Evolutionary conservation across 1,139 yeast genomes (phyloP), one percentile per base, ranked within the genome.

Genomic region (Lodderomyces oxycetoniae): DNA sequence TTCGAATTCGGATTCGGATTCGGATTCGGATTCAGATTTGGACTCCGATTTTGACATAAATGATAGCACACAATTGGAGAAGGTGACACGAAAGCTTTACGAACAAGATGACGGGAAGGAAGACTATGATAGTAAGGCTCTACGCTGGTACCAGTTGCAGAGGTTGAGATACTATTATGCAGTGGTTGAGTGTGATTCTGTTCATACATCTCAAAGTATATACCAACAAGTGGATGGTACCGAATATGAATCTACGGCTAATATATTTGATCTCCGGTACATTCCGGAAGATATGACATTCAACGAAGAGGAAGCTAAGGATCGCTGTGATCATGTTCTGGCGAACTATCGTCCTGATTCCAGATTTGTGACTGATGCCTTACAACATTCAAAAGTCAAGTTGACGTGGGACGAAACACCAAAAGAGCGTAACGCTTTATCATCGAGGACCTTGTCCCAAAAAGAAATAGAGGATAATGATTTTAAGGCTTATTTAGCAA

Each of bases 371-470:
- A 93, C 96, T 2, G 96, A 86, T 58, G 96, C 96, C 0, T 69
- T 89, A 39, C 95, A 88, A 53, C 95, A 87, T 54, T 87, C 96
- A 10, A 88, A 87, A 51, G 96, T 89, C 31, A 86, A 86, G 53
- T 69, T 89, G 44, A 88, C 96, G 0, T 89, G 97, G 97, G 99
- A 93, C 58, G 97, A 91, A 59, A 93, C 97, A 0, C 98, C 98
- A 3, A 81, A 78, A 40, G 96, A 88, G 50, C 75, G 98, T 54
- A 59, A 78, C n/a, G 79, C 84, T 38, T 59, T 89, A 36, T 77
- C 96, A 1, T 73, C 84, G 12, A 77, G 81, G 47, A 88, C 89
- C 11, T 89, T 93, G 52, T 78, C 88, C 32, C 94, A 86, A 52
- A 80, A 83, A 55, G 98, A 93, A 53, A 71, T 89, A 33, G 97